phyloP scores from a whole-genome alignment of 2,329 filamentous ascomycete genomes.

The Magnaporthiopsis poae region DNA sequence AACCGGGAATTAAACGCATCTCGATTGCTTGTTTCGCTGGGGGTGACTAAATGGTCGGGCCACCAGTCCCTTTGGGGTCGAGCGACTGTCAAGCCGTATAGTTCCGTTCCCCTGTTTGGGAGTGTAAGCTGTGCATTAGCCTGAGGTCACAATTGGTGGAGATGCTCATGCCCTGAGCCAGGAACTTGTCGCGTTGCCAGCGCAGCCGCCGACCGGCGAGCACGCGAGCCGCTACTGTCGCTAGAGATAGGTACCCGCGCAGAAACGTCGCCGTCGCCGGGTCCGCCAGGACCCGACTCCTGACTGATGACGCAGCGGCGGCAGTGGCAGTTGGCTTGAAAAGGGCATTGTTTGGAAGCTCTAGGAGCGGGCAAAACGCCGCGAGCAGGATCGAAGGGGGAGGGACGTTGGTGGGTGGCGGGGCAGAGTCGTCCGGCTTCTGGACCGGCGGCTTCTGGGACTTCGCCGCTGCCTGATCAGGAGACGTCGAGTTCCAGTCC shows the following conservation, averaged over 20 bases:
- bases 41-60: no score
- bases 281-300: slow-evolving; percentile 55
- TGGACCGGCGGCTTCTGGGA: slow-evolving; percentile 11
- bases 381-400: slow-evolving; percentile 76
- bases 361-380: slow-evolving; percentile 62
- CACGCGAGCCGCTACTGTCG: slow-evolving; percentile 63
- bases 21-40: no score
- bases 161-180: slow-evolving; percentile 83
- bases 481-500: slow-evolving; percentile 36
- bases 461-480: background rate
- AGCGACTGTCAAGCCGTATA: no score
- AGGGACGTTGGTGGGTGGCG: slow-evolving; percentile 75
- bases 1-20: no score
- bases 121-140: no score
- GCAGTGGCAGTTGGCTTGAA: slow-evolving; percentile 51
- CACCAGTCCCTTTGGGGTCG: no score
- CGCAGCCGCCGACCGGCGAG: slow-evolving; percentile 75
- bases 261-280: slow-evolving; percentile 54
- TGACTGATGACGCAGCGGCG: slow-evolving; percentile 39
- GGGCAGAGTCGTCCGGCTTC: slow-evolving; percentile 22
- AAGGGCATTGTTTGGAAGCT: slow-evolving; percentile 52
- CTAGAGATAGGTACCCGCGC: slow-evolving; percentile 51
- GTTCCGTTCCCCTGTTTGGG: no score
- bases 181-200: slow-evolving; percentile 80
- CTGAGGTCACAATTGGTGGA: no score